These are phyloP conservation scores for Coemansia sp. DNA, from an alignment of 192 early-diverging fungal species.

Conservation along the genomic window DNA sequence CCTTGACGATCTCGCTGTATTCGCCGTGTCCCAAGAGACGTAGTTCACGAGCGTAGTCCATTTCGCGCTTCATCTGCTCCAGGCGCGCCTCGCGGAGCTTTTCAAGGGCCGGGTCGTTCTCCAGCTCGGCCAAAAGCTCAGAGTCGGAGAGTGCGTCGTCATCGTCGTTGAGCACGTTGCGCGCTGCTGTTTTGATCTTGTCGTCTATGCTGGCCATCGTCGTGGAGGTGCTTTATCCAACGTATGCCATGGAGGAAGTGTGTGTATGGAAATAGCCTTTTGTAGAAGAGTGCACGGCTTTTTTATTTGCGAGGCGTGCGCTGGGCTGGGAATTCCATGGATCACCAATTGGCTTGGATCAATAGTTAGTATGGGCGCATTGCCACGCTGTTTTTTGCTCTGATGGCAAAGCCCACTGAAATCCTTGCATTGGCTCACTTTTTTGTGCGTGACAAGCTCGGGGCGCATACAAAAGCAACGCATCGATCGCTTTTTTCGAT, in stretches of 20 bases:
- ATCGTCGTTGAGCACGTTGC: constrained; percentile 31
- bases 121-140: constrained; percentile 77
- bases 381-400: background rate
- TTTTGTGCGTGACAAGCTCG: too few relatives aligned
- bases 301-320: too few relatives aligned
- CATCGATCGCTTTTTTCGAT: too few relatives aligned
- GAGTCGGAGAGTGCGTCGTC: constrained; percentile 70
- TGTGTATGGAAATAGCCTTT: too few relatives aligned
- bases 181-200: constrained; percentile 35
- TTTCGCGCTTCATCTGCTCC: constrained; percentile 77
- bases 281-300: background rate
- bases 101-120: constrained; percentile 73
- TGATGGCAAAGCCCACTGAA: too few relatives aligned
- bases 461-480: too few relatives aligned
- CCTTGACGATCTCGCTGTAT: constrained; percentile 68
- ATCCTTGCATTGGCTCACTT: too few relatives aligned
- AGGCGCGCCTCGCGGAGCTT: constrained; percentile 79
- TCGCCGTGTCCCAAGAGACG: constrained; percentile 67
- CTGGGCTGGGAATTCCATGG: too few relatives aligned
- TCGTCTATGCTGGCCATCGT: constrained; percentile 37
- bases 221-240: too few relatives aligned
- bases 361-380: too few relatives aligned
- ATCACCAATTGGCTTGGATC: too few relatives aligned
- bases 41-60: constrained; percentile 59
- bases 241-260: background rate